These are phyloP conservation scores for Sphaerulina vaccinii DNA, from an alignment of 2,329 filamentous ascomycete species.

Conservation along the genomic window DNA sequence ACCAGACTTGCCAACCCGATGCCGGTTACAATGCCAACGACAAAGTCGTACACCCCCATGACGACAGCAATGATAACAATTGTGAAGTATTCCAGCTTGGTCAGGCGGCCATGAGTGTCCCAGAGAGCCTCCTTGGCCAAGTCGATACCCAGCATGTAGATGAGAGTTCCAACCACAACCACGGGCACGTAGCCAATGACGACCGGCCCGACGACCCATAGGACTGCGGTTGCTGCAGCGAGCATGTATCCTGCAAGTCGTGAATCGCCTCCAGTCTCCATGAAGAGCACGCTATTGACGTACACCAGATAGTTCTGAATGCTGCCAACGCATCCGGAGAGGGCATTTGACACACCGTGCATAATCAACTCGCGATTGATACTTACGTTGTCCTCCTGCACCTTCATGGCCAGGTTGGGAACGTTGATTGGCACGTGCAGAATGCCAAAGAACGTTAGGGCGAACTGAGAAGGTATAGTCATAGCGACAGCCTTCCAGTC, in stretches of 20 bases:
- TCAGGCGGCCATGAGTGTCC: constrained; percentile 83
- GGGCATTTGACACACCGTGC: constrained; percentile 87
- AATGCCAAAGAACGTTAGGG: constrained; percentile 94
- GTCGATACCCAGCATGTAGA: constrained; percentile 93
- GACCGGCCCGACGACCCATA: constrained; percentile 81
- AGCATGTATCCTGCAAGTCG: constrained; percentile 83
- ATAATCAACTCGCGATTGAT: constrained; percentile 88
- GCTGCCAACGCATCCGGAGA: constrained; percentile 83
- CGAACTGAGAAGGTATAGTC: constrained; percentile 91
- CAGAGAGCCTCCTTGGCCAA: constrained; percentile 84
- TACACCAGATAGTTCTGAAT: constrained; percentile 97
- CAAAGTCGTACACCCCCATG: constrained; percentile 97
- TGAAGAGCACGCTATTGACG: constrained; percentile 95
- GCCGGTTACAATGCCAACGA: constrained; percentile 86
- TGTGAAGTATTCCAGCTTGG: constrained; percentile 83
- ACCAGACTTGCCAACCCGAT: constrained; percentile 89
- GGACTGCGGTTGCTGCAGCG: constrained; percentile 72
- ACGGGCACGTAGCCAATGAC: constrained; percentile 94
- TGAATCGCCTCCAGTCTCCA: constrained; percentile 84
- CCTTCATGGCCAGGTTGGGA: constrained; percentile 84
- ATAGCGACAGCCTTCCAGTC: constrained; percentile 80
- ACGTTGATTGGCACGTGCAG: constrained; percentile 98
- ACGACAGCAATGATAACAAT: constrained; percentile 85
- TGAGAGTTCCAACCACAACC: constrained; percentile 93
- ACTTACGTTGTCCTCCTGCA: constrained; percentile 87